Conservation (phyloP, 1,284 basidiomycete species). For the Ceratobasidium sp. region DNA sequence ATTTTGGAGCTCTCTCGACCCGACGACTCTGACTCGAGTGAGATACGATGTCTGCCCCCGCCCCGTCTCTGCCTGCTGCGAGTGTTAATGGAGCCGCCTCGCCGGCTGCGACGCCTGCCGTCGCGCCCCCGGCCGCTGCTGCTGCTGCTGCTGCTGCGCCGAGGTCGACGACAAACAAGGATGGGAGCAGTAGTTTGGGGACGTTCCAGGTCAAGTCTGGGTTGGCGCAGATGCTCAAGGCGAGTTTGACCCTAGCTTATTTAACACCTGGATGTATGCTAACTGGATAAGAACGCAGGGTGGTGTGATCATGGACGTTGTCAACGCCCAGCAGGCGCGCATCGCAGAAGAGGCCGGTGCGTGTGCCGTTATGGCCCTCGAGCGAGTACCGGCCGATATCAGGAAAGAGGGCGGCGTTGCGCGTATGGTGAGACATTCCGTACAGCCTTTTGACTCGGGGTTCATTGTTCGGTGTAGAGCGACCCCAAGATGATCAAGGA, state of each 20-base stretch:
- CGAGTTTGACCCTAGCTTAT: conserved; percentile 49
- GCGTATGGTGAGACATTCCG: conserved; percentile 72
- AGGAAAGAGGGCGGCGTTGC: conserved; percentile 89
- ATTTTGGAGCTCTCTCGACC: not conserved
- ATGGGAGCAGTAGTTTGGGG: conserved; percentile 35
- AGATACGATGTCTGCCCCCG: conserved; percentile 37
- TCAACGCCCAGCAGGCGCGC: conserved; percentile 87
- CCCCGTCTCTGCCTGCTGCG: conserved; percentile 26
- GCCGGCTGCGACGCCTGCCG: not conserved
- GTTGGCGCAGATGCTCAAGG: conserved; percentile 94
- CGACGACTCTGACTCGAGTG: conserved; percentile 34
- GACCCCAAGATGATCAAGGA: conserved; percentile 97
- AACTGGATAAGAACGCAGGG: conserved; percentile 56
- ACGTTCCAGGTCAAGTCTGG: conserved; percentile 84
- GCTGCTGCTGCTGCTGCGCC: not conserved
- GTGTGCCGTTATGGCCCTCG: conserved; percentile 96
- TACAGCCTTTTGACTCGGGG: conserved; percentile 17
- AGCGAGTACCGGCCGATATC: conserved; percentile 96
- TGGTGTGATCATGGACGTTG: conserved; percentile 93
- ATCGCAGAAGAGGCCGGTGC: conserved; percentile 98
- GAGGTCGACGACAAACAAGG: conserved; percentile 29
- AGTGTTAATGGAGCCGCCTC: not conserved
- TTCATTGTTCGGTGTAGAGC: conserved; percentile 60
- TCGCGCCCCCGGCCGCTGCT: not conserved
- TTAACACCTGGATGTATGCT: conserved; percentile 15